Evolutionary conservation across 768 basidiomycete species (phyloP).

Genomic region (Termitomyces sp.): DNA sequence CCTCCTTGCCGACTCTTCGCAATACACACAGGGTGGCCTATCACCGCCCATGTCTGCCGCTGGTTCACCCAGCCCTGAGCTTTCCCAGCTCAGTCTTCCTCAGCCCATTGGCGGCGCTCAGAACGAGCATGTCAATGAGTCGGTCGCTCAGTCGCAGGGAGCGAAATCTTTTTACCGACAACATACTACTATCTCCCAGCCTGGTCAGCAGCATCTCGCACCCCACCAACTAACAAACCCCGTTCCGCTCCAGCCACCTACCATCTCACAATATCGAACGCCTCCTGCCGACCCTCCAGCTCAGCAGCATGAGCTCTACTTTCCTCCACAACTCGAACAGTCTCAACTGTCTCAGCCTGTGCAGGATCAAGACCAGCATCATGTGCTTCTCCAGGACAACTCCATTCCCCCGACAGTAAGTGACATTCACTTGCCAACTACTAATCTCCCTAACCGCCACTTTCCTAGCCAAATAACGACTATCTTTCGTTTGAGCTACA

Average conservation of each 20-base stretch:
- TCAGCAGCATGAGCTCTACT: background rate
- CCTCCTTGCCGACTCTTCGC: constrained; percentile 18
- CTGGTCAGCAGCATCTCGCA: background rate
- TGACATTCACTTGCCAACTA: background rate
- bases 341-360: background rate
- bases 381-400: background rate
- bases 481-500: constrained; percentile 6
- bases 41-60: constrained; percentile 49
- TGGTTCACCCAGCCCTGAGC: constrained; percentile 34
- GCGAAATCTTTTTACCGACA: constrained; percentile 4
- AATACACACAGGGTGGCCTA: constrained; percentile 35
- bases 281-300: background rate
- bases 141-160: background rate
- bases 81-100: background rate
- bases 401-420: background rate
- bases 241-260: background rate
- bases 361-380: constrained; percentile 5
- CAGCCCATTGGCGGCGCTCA: background rate
- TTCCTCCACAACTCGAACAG: background rate
- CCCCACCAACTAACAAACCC: background rate
- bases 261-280: constrained; percentile 1
- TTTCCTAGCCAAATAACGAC: constrained; percentile 2
- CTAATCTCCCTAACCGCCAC: background rate
- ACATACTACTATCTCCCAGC: background rate
- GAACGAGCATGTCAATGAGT: constrained; percentile 1